These are phyloP conservation scores for Ustilago lituana DNA, from an alignment of 1,284 basidiomycete genomes.

Conservation along the genomic window DNA sequence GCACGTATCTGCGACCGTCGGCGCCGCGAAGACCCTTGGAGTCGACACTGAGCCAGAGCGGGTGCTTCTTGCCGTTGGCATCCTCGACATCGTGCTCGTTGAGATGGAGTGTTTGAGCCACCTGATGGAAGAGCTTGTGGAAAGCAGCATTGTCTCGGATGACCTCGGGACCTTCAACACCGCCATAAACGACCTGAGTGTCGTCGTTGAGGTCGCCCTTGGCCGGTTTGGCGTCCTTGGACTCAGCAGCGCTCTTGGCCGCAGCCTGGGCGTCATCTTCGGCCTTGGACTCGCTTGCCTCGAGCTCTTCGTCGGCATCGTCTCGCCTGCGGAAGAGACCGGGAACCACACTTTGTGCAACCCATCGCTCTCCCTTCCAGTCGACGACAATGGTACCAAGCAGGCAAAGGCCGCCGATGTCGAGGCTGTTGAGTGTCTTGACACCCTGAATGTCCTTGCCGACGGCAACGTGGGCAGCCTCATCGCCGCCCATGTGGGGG, in stretches of 20 bases:
- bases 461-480: conserved; percentile 72
- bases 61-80: conserved; percentile 68
- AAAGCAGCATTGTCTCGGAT: conserved; percentile 69
- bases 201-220: conserved; percentile 66
- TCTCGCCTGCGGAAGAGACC: conserved; percentile 71
- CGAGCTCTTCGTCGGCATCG: conserved; percentile 45
- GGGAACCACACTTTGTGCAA: conserved; percentile 72
- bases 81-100: conserved; percentile 71
- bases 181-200: conserved; percentile 70
- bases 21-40: conserved; percentile 73
- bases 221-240: conserved; percentile 80
- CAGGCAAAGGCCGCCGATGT: conserved; percentile 68
- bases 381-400: conserved; percentile 71
- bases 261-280: conserved; percentile 25
- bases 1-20: conserved; percentile 72
- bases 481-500: conserved; percentile 72
- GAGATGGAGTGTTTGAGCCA: conserved; percentile 70
- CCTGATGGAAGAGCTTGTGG: conserved; percentile 71
- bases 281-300: conserved; percentile 44
- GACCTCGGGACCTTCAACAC: conserved; percentile 70
- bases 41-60: conserved; percentile 72
- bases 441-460: conserved; percentile 73
- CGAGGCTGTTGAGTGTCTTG: conserved; percentile 71
- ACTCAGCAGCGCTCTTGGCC: conserved; percentile 70
- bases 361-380: conserved; percentile 73